Evolutionary conservation across 2,329 filamentous ascomycete species (phyloP), one percentile per base, ranked within the genome.

Genomic region (Botrytis sinoallii): DNA sequence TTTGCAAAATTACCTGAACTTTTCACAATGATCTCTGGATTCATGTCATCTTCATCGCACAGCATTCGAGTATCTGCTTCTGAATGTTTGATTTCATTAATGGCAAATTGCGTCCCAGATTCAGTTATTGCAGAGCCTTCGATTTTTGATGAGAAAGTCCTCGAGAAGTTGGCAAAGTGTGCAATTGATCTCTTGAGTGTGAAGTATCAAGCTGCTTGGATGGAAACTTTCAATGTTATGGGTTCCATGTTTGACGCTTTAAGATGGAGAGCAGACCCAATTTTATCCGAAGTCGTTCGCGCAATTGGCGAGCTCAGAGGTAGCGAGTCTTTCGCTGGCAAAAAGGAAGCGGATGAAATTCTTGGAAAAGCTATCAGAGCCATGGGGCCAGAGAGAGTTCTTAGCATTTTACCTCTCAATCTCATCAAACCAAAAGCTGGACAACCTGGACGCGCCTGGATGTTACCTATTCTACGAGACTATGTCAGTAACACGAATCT

Each of bases 51-150:
- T 0, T 89, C 93, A 0, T 95, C 95, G 1, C 92, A 95, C 83
- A 98, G 98, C 82, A 97, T 99, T 79, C 90, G 96, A 74, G 89
- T 97, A 46, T 98, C 96, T 4, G 94, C 96, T 6, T 97, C 96
- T 0, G 95, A 99, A 82, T 98, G 96, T 81, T 84, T 99, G 75
- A 92, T 98, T 73, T 98, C 95, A 0, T 96, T 99, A 81, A 87
- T 97, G 80, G 92, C 90, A 77, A 98, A 96, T 81, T 97, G 96
- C 80, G 87, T 99, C 44, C 96, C 96, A 1, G 87, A 91, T 69
- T 90, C 89, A 77, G 93, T 95, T 64, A 90, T 99, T 52, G 83
- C 97, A 10, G 93, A 98, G 77, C 94, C 95, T 38, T 97, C 95
- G 2, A 88, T 97, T 65, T 97, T 93, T 81, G 95, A 98, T 78